Evolutionary conservation across 2,329 filamentous ascomycete species (phyloP), one percentile per base, ranked within the genome.

Genomic region (Trichoderma sp.): DNA sequence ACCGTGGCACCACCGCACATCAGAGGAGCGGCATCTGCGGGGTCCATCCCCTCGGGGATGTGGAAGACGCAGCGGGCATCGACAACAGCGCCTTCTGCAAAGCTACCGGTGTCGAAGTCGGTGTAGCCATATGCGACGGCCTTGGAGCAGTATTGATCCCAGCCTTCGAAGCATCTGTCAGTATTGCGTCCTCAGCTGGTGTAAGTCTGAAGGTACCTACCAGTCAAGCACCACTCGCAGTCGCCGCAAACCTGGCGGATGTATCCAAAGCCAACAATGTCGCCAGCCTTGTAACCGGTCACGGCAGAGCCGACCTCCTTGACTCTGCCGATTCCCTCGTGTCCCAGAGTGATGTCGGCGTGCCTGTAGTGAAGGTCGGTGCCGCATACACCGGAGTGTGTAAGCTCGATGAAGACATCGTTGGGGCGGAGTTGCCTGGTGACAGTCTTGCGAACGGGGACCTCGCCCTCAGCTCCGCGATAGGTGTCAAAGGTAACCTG

Each of bases 1-100:
- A 88, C 80, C 0, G 90, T 92, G 41, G 91, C 82, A n/a, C 90
- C 89, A 19, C 83, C 90, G 71, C 90, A 92, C 50, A 92, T 79
- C 83, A 92, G 86, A 2, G 89, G 88, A 26, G 89, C 81, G 10
- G 80, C 79, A 59, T 77, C 68, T 54, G 78, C 80, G 2, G 75
- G 76, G 6, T 73, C 69, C 5, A 83, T 67, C 4, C 73, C 75
- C 19, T 80, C 76, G 34, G 80, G 80, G 59, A 83, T 80, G 71
- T 79, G 79, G 69, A 83, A 69, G 28, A 78, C 79, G 66, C 90
- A 91, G 66, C 74, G 74, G 7, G 72, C 52, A 28, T 56, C 50
- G 19, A 63, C 72, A 10, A 73, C 72, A 28, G 70, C 71, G 21
- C 76, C 74, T 58, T 78, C 72, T 64, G 77, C 76, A 45, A 69